These are phyloP conservation scores for Cryphonectria nitschkei DNA, from an alignment of 2,329 filamentous ascomycete species.

Conservation along the genomic window DNA sequence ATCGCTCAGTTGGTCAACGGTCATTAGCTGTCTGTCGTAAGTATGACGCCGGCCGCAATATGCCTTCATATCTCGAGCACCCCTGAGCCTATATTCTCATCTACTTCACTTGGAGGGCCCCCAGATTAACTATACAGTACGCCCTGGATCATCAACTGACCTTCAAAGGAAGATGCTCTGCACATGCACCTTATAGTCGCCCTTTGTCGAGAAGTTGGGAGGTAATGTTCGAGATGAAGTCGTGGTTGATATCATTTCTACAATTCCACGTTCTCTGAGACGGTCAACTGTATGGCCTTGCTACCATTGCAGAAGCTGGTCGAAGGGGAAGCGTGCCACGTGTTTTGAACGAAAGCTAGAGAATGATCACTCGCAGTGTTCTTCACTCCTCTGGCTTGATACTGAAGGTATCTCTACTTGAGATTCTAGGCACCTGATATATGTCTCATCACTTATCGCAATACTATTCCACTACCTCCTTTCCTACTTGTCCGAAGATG, in stretches of 20 bases:
- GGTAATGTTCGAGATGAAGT: too few relatives aligned
- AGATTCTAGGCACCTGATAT: neutral
- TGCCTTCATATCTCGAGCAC: neutral
- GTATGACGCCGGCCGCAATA: neutral
- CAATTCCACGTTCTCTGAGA: too few relatives aligned
- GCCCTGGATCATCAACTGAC: neutral
- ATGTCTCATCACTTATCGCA: neutral
- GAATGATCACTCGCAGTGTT: too few relatives aligned
- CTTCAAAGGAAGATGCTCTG: neutral
- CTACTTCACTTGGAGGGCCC: neutral
- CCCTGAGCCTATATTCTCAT: neutral
- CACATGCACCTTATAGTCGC: neutral
- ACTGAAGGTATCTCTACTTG: neutral
- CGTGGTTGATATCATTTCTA: too few relatives aligned
- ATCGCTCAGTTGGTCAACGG: neutral
- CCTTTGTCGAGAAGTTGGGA: neutral
- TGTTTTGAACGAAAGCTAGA: too few relatives aligned
- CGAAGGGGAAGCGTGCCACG: neutral
- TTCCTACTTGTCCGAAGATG: neutral
- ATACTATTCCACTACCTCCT: neutral
- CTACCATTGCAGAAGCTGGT: neutral
- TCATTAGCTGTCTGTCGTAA: neutral
- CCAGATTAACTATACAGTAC: fast-evolving
- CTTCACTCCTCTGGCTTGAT: neutral
- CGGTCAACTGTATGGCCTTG: too few relatives aligned